Evolutionary conservation across 1,139 yeast species (phyloP).

Genomic region (Yamadazyma friedrichii): DNA sequence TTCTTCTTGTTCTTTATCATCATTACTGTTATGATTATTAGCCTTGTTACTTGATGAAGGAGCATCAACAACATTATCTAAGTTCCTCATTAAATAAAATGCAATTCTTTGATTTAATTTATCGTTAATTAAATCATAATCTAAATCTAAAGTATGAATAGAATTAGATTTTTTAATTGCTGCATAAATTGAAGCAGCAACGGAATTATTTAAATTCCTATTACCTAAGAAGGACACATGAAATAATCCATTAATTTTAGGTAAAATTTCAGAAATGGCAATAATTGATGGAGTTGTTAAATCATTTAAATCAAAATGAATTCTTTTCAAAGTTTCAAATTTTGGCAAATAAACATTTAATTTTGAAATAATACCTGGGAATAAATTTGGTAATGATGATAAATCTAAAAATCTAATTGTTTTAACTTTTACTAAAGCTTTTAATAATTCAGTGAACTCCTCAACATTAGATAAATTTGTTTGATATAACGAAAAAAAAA

Average conservation of each 20-base stretch:
- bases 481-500: conserved; percentile 71
- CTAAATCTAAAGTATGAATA: conserved; percentile 70
- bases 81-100: conserved; percentile 76
- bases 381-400: conserved; percentile 68
- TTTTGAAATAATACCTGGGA: conserved; percentile 67
- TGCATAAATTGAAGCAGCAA: conserved; percentile 67
- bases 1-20: conserved; percentile 32
- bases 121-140: conserved; percentile 65
- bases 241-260: conserved; percentile 64
- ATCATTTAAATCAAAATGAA: conserved; percentile 77
- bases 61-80: conserved; percentile 46
- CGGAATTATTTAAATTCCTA: conserved; percentile 50
- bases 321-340: conserved; percentile 62
- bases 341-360: conserved; percentile 64
- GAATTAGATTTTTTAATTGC: conserved; percentile 67
- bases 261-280: conserved; percentile 67
- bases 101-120: conserved; percentile 77
- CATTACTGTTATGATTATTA: conserved; percentile 9
- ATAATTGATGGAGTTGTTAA: conserved; percentile 62
- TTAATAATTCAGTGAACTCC: conserved; percentile 52
- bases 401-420: conserved; percentile 72
- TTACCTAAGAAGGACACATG: conserved; percentile 79
- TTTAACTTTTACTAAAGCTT: conserved; percentile 50
- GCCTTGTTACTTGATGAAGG: conserved; percentile 1
- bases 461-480: conserved; percentile 57